Evolutionary conservation across 2,329 filamentous ascomycete genomes (phyloP).

Genomic region (Phialophora chinensis): DNA sequence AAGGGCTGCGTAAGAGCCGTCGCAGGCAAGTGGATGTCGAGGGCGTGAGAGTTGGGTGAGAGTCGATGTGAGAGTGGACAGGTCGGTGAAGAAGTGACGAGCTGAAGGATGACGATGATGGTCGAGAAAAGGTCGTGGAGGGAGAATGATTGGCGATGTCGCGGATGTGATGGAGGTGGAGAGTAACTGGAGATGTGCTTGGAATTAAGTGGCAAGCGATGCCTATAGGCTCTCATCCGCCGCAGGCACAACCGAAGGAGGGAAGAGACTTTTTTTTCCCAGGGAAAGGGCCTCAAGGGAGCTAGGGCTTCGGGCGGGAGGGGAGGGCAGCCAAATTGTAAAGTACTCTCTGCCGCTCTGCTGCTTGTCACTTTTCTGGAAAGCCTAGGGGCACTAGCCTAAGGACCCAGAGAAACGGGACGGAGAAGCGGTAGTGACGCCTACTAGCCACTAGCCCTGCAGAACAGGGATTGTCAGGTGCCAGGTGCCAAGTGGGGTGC

Average conservation of each 20-base stretch:
- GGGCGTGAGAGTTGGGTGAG: constrained; percentile 32
- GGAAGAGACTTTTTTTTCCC: constrained; percentile 18
- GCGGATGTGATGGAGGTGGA: constrained; percentile 31
- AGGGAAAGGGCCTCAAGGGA: constrained; percentile 9
- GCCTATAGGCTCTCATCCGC: constrained; percentile 32
- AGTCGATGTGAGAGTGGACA: constrained; percentile 40
- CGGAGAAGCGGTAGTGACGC: constrained; percentile 29
- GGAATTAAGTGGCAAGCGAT: constrained; percentile 20
- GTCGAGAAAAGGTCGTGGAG: constrained; percentile 39
- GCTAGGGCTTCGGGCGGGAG: constrained; percentile 34
- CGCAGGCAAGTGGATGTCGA: constrained; percentile 23
- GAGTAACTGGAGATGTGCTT: constrained; percentile 36
- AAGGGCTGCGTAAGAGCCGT: constrained; percentile 23
- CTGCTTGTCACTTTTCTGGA: constrained; percentile 29
- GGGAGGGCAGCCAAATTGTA: constrained; percentile 22
- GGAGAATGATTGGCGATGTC: constrained; percentile 38
- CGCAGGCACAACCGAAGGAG: constrained; percentile 32
- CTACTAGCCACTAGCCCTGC: constrained; percentile 17
- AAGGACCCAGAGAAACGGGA: constrained; percentile 29
- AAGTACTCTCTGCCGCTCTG: constrained; percentile 2
- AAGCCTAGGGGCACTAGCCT: constrained; percentile 25
- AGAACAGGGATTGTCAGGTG: constrained; percentile 32
- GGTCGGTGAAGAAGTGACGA: constrained; percentile 41
- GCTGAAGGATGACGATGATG: constrained; percentile 39
- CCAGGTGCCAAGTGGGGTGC: constrained; percentile 28